Evolutionary conservation across 805 yeast genomes (phyloP).

Genomic region (Cyberlindnera petersonii): DNA sequence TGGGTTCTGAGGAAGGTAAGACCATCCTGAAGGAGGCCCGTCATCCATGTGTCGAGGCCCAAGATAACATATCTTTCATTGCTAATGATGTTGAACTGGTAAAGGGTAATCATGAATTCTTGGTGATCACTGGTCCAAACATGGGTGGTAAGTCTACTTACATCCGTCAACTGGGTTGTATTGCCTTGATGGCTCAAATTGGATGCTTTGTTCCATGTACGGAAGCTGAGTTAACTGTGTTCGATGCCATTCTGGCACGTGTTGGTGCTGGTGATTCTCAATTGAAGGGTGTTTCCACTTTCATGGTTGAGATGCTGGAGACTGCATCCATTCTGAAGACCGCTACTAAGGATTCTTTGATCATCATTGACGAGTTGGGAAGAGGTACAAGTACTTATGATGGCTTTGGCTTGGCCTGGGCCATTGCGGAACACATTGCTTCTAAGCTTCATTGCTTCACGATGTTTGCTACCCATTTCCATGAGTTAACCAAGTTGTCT

Average conservation of each 20-base stretch:
- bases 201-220: slow-evolving; percentile 86
- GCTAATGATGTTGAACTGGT: slow-evolving; percentile 79
- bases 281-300: slow-evolving; percentile 92
- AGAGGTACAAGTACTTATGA: slow-evolving; percentile 80
- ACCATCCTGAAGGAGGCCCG: slow-evolving; percentile 70
- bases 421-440: slow-evolving; percentile 84
- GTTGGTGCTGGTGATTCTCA: slow-evolving; percentile 99
- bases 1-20: slow-evolving; percentile 41
- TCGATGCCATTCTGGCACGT: slow-evolving; percentile 90
- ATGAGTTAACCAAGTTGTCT: slow-evolving; percentile 82
- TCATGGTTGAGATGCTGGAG: slow-evolving; percentile 95
- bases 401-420: slow-evolving; percentile 98
- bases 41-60: slow-evolving; percentile 93
- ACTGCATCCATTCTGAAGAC: slow-evolving; percentile 82
- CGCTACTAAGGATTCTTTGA: slow-evolving; percentile 73
- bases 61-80: slow-evolving; percentile 85
- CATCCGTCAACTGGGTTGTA: slow-evolving; percentile 84
- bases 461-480: slow-evolving; percentile 95
- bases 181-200: slow-evolving; percentile 81
- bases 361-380: slow-evolving; percentile 92
- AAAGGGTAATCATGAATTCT: slow-evolving; percentile 58
- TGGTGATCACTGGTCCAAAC: slow-evolving; percentile 91
- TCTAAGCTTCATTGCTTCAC: slow-evolving; percentile 70
- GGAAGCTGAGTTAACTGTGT: slow-evolving; percentile 74
- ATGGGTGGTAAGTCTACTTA: slow-evolving; percentile 98